These are phyloP conservation scores for Podaxis sp. DNA, from an alignment of 768 basidiomycete genomes.

Conservation along the genomic window DNA sequence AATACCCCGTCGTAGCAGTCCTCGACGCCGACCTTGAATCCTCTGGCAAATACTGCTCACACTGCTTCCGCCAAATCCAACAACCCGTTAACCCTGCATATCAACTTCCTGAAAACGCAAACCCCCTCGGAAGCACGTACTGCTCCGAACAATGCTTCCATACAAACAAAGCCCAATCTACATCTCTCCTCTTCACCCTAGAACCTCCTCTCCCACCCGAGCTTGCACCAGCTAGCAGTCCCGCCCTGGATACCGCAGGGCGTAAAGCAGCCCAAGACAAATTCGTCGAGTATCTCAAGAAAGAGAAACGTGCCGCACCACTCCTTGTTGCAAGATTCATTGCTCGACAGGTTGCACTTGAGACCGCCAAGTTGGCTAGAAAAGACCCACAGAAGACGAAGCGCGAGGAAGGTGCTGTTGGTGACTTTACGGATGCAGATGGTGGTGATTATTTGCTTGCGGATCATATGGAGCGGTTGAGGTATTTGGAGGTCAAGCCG, in stretches of 20 bases:
- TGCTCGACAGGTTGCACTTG: slow-evolving; percentile 63
- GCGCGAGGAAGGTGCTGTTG: slow-evolving; percentile 16
- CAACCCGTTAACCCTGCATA: slow-evolving; percentile 28
- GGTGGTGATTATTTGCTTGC: slow-evolving; percentile 55
- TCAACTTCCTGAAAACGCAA: slow-evolving; percentile 31
- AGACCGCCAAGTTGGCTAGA: slow-evolving; percentile 52
- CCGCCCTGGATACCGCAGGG: slow-evolving; percentile 30
- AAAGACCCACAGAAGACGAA: not conserved
- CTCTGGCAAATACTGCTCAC: slow-evolving; percentile 65
- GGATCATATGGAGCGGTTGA: slow-evolving; percentile 75
- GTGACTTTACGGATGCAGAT: slow-evolving; percentile 45
- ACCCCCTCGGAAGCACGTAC: slow-evolving; percentile 57
- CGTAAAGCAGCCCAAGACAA: slow-evolving; percentile 58
- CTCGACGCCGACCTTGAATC: slow-evolving; percentile 71
- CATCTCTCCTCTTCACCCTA: slow-evolving; percentile 67
- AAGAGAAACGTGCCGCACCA: slow-evolving; percentile 37
- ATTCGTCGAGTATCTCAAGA: slow-evolving; percentile 52
- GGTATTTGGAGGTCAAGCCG: slow-evolving; percentile 55
- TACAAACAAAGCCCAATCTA: slow-evolving; percentile 52
- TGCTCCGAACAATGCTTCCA: slow-evolving; percentile 69
- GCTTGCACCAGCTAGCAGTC: slow-evolving; percentile 23
- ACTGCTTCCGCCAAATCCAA: slow-evolving; percentile 63
- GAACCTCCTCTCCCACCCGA: slow-evolving; percentile 56
- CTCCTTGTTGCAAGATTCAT: slow-evolving; percentile 69
- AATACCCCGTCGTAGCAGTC: slow-evolving; percentile 65